Percentiles rank a stretch among this genome's conserved stretches.
These are phyloP conservation scores for Bryoglossum gracile DNA, from an alignment of 495 filamentous ascomycete genomes.

Conservation along the genomic window DNA sequence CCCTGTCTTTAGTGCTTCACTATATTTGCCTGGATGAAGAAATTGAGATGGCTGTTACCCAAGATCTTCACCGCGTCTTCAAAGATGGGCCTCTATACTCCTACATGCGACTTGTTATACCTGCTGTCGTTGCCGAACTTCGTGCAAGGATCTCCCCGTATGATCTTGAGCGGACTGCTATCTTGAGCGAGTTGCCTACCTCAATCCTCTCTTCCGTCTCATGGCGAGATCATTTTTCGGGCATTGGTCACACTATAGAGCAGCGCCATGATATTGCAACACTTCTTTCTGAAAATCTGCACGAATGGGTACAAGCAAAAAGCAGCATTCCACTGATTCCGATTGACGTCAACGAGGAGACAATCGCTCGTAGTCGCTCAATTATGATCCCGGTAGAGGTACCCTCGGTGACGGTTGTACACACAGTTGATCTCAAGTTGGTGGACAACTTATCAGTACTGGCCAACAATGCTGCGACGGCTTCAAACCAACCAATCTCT, in stretches of 20 bases:
- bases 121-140: constrained; percentile 45
- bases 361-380: constrained; percentile 26
- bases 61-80: constrained; percentile 33
- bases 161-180: constrained; percentile 52
- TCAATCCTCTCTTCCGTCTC: constrained; percentile 16
- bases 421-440: constrained; percentile 67
- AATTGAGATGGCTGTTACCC: constrained; percentile 40
- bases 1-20: constrained; percentile 61
- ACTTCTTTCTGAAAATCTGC: constrained; percentile 29
- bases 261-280: constrained; percentile 23
- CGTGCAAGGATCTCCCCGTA: constrained; percentile 43
- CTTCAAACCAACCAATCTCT: constrained; percentile 61
- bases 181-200: constrained; percentile 43
- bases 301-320: constrained; percentile 32
- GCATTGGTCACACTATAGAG: constrained; percentile 30
- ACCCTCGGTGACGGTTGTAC: constrained; percentile 76
- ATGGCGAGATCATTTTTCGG: constrained; percentile 39
- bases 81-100: constrained; percentile 32
- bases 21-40: constrained; percentile 77
- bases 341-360: constrained; percentile 11
- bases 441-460: constrained; percentile 24
- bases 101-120: constrained; percentile 41
- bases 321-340: constrained; percentile 28
- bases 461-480: constrained; percentile 34
- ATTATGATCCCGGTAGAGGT: constrained; percentile 75